Evolutionary conservation across 2,329 filamentous ascomycete species (phyloP).

Genomic region (Neurospora crassa): DNA sequence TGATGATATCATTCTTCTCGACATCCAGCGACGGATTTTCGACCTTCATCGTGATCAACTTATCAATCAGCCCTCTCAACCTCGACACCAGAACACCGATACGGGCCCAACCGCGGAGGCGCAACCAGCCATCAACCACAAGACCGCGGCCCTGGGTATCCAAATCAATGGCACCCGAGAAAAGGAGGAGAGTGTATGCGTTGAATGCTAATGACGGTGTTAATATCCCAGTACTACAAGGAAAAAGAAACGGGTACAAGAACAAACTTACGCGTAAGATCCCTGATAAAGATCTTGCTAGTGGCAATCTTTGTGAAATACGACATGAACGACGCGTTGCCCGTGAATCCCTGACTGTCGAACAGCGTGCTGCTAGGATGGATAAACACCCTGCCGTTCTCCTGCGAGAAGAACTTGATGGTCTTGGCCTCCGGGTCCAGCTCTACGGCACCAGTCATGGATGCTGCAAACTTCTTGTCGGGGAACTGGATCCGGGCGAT

Average conservation of each 20-base stretch:
- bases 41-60: slow-evolving; percentile 69
- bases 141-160: slow-evolving; percentile 83
- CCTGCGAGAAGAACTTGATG: slow-evolving; percentile 87
- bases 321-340: slow-evolving; percentile 66
- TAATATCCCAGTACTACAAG: slow-evolving; percentile 11
- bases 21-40: slow-evolving; percentile 59
- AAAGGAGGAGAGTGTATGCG: slow-evolving; percentile 77
- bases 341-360: slow-evolving; percentile 67
- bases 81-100: slow-evolving; percentile 84
- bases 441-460: slow-evolving; percentile 81
- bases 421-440: slow-evolving; percentile 84
- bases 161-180: slow-evolving; percentile 73
- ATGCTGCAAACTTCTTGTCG: slow-evolving; percentile 87
- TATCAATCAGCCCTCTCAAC: slow-evolving; percentile 77
- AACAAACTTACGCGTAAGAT: slow-evolving; percentile 64
- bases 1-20: slow-evolving; percentile 58
- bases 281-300: slow-evolving; percentile 82
- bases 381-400: slow-evolving; percentile 81
- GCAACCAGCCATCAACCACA: slow-evolving; percentile 84
- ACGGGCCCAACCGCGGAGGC: slow-evolving; percentile 81
- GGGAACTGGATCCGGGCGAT: slow-evolving; percentile 88
- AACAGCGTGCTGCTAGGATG: slow-evolving; percentile 87
- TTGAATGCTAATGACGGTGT: slow-evolving; percentile 61
- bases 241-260: neutral
- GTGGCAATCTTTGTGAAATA: slow-evolving; percentile 93